Base-by-base conservation (phyloP, 2,329 filamentous ascomycete species). In the Coniochaeta pulveracea region DNA sequence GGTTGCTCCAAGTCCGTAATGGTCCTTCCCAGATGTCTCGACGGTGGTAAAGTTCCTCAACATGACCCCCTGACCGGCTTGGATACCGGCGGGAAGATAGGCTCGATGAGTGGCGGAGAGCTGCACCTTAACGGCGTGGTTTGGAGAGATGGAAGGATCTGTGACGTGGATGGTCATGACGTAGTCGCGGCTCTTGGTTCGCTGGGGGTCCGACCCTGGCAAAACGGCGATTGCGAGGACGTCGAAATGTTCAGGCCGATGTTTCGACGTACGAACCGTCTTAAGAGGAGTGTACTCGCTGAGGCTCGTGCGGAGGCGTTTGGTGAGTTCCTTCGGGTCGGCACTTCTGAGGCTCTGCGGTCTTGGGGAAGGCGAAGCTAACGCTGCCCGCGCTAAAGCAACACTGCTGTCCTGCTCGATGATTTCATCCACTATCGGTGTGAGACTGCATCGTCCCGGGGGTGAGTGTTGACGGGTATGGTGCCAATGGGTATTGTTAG, bases 71-170 rank as follows among this genome's bases (percentile, higher is more conserved):
- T 80, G 73, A 5, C 75, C 75, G 4, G 58, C 54, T 14, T 31
- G 28, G 24, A 61, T 58, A 8, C 78, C 62, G 3, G 62, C 48
- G 2, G 75, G 75, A 27, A 80, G 55, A 3, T 65, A 63, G 6
- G 68, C 59, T 45, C 66, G 67, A 46, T 79, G 70, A 9, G 70
- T 66, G 10, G 73, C 64, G 51, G 69, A 76, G 11, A 80, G 52
- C 42, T 71, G 64, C 17, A 73, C 70, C 45, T 76, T 64, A 10
- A 58, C 58, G 2, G 75, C 64, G 10, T 53, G 49, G 8, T 55
- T 51, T 3, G 70, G 67, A 4, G 64, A 65, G 14, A 64, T 58
- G 2, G 68, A 67, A 17, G 69, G 62, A 43, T 80, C 75, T 1
- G 66, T 70, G 10, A 76, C 54, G 25, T 63, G 66, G 40, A 80